Conservation (phyloP, 2,329 filamentous ascomycete species). For the Fusarium sp. region DNA sequence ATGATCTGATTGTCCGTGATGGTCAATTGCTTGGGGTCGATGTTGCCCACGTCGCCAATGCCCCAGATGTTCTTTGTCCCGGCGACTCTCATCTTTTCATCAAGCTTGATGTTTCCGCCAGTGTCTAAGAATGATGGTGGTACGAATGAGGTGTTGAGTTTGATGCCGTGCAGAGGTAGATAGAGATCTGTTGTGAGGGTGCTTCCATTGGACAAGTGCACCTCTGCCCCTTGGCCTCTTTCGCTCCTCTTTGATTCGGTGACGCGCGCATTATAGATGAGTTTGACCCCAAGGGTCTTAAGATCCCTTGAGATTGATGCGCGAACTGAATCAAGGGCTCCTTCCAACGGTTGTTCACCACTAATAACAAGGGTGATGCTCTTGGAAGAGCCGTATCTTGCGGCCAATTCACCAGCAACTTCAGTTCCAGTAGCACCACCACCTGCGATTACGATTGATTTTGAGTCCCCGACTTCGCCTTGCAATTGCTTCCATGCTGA, state of each 20-base stretch:
- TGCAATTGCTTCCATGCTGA: slow-evolving; percentile 48
- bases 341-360: slow-evolving; percentile 31
- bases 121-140: slow-evolving; percentile 47
- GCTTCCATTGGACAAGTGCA: slow-evolving; percentile 47
- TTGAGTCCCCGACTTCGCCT: slow-evolving; percentile 32
- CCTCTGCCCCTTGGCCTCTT: slow-evolving; percentile 8
- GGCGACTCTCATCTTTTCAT: slow-evolving; percentile 45
- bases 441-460: slow-evolving; percentile 51
- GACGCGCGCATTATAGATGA: slow-evolving; percentile 49
- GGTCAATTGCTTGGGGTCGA: slow-evolving; percentile 52
- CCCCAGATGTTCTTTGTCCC: slow-evolving; percentile 53
- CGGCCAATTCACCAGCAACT: slow-evolving; percentile 50
- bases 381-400: slow-evolving; percentile 44
- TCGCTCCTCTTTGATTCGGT: slow-evolving; percentile 13
- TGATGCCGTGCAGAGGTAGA: slow-evolving; percentile 56
- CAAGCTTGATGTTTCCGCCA: slow-evolving; percentile 47
- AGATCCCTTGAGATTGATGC: slow-evolving; percentile 39
- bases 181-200: slow-evolving; percentile 51
- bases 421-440: slow-evolving; percentile 53
- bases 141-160: slow-evolving; percentile 55
- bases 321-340: slow-evolving; percentile 45
- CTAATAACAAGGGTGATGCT: slow-evolving; percentile 42
- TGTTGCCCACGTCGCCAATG: slow-evolving; percentile 54
- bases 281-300: slow-evolving; percentile 39
- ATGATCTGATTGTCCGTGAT: slow-evolving; percentile 48